Evolutionary conservation across 805 yeast genomes (phyloP), one percentile per base, ranked within the genome.

Genomic region (Hanseniaspora clermontiae): DNA sequence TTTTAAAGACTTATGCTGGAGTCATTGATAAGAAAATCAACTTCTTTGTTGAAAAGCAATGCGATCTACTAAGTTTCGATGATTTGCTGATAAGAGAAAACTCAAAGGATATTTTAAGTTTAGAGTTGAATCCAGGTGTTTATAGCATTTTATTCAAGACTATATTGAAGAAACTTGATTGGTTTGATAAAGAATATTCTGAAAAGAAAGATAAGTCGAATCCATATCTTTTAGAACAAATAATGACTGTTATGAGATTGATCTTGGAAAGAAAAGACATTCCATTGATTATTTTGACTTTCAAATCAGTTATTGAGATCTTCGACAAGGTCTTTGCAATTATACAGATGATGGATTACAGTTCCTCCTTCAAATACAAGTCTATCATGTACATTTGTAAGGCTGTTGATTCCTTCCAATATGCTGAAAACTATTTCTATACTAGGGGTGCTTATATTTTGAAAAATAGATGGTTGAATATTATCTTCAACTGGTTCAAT

Each of bases 91-190:
- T 82, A 0, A 74, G 95, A 59, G 93, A 87, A 47, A 79, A 81
- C 43, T 77, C 87, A 2, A 79, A 83, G 59, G 95, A 87, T 60
- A 80, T 87, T 1, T 67, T 88, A 46, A 79, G 84, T 14, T 70
- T 76, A 34, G 90, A 84, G 57, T 67, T 82, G 48, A 82, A 84
- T 68, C 79, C 88, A 12, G 71, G 73, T 29, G 75, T 81, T 14
- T 76, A 77, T 64, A 75, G 73, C 54, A 62, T 74, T 59, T 70
- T 83, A 20, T 72, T 81, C 50, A 66, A 69, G 7, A 50, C 47
- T 11, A 43, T 56, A 8, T 7, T 20, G 4, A 39, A 40, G 34
- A 75, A 75, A 56, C 63, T 83, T 42, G 71, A 67, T 50, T 68
- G 66, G 2, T 66, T 65, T 15, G 68, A 73, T 43, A 58, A 59